These are phyloP conservation scores for Epichloe scottii DNA, from an alignment of 2,329 filamentous ascomycete species.

Conservation along the genomic window DNA sequence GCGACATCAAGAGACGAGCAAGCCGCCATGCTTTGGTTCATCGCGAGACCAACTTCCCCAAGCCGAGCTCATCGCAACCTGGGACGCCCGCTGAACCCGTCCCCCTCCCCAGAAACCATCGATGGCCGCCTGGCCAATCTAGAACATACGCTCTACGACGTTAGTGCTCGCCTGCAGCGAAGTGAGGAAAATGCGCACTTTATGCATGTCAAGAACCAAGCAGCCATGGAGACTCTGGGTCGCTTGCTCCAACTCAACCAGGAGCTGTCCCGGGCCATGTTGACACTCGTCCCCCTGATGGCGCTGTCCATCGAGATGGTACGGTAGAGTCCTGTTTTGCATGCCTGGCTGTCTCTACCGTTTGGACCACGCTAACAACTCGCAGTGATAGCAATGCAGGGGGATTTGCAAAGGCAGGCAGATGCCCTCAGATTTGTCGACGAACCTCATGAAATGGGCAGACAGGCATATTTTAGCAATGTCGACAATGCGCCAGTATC, in stretches of 20 bases:
- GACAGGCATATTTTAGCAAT: slow-evolving; percentile 53
- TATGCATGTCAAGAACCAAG: slow-evolving; percentile 69
- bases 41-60: slow-evolving; percentile 73
- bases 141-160: slow-evolving; percentile 73
- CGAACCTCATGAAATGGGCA: slow-evolving; percentile 55
- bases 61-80: slow-evolving; percentile 62
- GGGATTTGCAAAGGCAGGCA: slow-evolving; percentile 47
- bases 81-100: slow-evolving; percentile 77
- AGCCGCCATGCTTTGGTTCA: slow-evolving; percentile 89
- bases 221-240: slow-evolving; percentile 66
- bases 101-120: slow-evolving; percentile 56
- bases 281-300: slow-evolving; percentile 66
- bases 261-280: slow-evolving; percentile 65
- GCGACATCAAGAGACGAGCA: slow-evolving; percentile 90
- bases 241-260: slow-evolving; percentile 66
- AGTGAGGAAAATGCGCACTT: slow-evolving; percentile 74
- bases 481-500: slow-evolving; percentile 72
- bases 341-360: not conserved
- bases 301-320: slow-evolving; percentile 72
- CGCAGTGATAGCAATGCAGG: slow-evolving; percentile 42
- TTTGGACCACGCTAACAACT: not conserved
- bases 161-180: slow-evolving; percentile 62
- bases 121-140: slow-evolving; percentile 64
- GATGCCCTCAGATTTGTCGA: slow-evolving; percentile 45
- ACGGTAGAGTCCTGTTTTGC: slow-evolving; percentile 25